phyloP scores from a whole-genome alignment of 345 rosid species.

The Brassica cretica region DNA sequence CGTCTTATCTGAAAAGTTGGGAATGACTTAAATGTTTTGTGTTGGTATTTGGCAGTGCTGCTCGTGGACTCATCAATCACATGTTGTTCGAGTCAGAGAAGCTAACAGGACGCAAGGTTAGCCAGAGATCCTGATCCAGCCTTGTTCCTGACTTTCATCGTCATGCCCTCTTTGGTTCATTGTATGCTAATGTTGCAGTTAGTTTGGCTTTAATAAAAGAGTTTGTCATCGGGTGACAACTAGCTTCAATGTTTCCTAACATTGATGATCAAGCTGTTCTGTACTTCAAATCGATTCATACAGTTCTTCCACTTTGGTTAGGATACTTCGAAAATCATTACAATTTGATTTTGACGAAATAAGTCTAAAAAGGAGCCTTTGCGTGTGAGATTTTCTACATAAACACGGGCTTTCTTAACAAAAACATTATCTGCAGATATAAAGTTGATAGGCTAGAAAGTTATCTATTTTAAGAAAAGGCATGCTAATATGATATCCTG shows the following conservation, averaged over 20 bases:
- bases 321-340: not conserved
- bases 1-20: not conserved
- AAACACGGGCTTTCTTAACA: not conserved
- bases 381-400: not conserved
- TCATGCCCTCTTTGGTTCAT: constrained; percentile 18
- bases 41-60: constrained; percentile 65
- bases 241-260: constrained; percentile 3
- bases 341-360: not conserved
- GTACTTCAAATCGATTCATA: not conserved
- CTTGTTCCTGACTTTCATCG: not conserved
- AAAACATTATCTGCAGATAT: not conserved
- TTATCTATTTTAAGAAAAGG: not conserved
- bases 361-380: not conserved
- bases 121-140: constrained; percentile 46
- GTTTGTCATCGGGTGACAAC: not conserved
- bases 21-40: constrained; percentile 7
- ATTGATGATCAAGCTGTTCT: constrained; percentile 15
- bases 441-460: not conserved
- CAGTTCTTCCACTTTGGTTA: not conserved
- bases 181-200: constrained; percentile 6
- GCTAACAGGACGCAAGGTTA: constrained; percentile 73
- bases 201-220: constrained; percentile 16
- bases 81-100: constrained; percentile 80
- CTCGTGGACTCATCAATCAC: constrained; percentile 97
- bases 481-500: not conserved